These are phyloP conservation scores for Sugiyamaella mastotermitis DNA, from an alignment of 805 yeast genomes.

Conservation along the genomic window DNA sequence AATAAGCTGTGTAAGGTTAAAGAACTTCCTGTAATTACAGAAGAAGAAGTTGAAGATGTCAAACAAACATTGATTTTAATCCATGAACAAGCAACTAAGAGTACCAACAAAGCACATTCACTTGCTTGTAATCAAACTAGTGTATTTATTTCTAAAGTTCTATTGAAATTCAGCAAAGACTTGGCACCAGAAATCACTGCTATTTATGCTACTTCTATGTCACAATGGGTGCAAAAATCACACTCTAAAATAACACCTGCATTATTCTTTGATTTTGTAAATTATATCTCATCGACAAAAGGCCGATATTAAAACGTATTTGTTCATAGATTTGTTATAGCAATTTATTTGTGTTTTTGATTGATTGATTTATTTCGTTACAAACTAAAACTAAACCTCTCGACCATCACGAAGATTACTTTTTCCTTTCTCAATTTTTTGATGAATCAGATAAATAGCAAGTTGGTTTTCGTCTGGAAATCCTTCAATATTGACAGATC, in stretches of 20 bases:
- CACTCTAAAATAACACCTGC: constrained; percentile 45
- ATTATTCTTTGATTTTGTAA: constrained; percentile 69
- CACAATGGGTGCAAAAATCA: constrained; percentile 49
- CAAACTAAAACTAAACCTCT: too few species aligned
- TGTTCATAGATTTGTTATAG: constrained; percentile 2
- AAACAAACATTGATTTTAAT: constrained; percentile 27
- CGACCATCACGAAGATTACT: too few species aligned
- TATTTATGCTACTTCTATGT: constrained; percentile 50
- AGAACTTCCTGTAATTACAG: constrained; percentile 21
- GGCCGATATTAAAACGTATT: background rate
- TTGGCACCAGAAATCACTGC: constrained; percentile 43
- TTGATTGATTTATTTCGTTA: too few species aligned
- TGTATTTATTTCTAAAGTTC: constrained; percentile 54
- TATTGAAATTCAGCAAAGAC: constrained; percentile 37
- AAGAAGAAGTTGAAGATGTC: constrained; percentile 21
- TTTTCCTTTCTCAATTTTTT: constrained; percentile 64
- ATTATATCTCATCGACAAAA: constrained; percentile 64
- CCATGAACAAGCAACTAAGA: constrained; percentile 34
- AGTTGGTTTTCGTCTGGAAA: constrained; percentile 60
- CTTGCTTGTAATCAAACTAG: constrained; percentile 62
- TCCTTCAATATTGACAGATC: constrained; percentile 66
- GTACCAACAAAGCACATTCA: constrained; percentile 44
- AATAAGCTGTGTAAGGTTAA: constrained; percentile 49
- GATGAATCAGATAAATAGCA: constrained; percentile 67
- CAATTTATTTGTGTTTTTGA: too few species aligned